Evolutionary conservation across 2,329 filamentous ascomycete genomes (phyloP).

Genomic region (Neoscytalidium dimidiatum): DNA sequence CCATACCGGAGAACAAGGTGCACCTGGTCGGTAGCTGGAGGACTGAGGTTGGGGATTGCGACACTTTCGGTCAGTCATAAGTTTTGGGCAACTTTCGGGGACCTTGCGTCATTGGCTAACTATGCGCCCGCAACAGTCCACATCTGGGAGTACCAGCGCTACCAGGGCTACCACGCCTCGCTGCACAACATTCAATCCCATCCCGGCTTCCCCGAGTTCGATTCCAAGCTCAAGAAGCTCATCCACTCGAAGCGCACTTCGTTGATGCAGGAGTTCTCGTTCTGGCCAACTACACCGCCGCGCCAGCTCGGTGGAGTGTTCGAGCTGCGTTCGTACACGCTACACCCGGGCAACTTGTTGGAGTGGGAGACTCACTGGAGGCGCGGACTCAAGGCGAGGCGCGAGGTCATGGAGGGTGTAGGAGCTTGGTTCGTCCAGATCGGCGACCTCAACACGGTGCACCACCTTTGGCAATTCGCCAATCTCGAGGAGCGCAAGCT

Average conservation of each 20-base stretch:
- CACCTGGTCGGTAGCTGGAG: slow-evolving; percentile 97
- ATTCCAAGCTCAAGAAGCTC: slow-evolving; percentile 79
- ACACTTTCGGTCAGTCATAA: slow-evolving; percentile 78
- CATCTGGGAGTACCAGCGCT: slow-evolving; percentile 99
- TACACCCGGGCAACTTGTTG: slow-evolving; percentile 91
- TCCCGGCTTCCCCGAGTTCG: slow-evolving; percentile 81
- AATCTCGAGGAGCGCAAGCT: slow-evolving; percentile 91
- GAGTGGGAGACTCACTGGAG: slow-evolving; percentile 99
- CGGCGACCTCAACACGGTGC: slow-evolving; percentile 94
- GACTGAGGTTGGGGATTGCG: slow-evolving; percentile 94
- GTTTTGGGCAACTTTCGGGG: neutral
- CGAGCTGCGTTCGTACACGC: slow-evolving; percentile 92
- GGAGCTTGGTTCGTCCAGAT: slow-evolving; percentile 99
- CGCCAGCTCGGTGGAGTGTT: slow-evolving; percentile 90
- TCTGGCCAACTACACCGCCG: slow-evolving; percentile 95
- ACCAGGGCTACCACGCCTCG: slow-evolving; percentile 92
- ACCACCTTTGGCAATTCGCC: slow-evolving; percentile 98
- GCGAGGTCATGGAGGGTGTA: slow-evolving; percentile 97
- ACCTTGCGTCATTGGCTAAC: neutral
- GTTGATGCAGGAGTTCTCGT: slow-evolving; percentile 99
- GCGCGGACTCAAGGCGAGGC: slow-evolving; percentile 81
- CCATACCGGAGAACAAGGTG: slow-evolving; percentile 84
- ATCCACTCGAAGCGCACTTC: slow-evolving; percentile 84
- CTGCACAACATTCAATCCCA: slow-evolving; percentile 81
- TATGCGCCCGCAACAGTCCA: slow-evolving; percentile 69